A percentile compares a stretch with the other conserved stretches of the same genome.
Evolutionary conservation across 1,284 basidiomycete species (phyloP).

Genomic region (Peniophora sp.): DNA sequence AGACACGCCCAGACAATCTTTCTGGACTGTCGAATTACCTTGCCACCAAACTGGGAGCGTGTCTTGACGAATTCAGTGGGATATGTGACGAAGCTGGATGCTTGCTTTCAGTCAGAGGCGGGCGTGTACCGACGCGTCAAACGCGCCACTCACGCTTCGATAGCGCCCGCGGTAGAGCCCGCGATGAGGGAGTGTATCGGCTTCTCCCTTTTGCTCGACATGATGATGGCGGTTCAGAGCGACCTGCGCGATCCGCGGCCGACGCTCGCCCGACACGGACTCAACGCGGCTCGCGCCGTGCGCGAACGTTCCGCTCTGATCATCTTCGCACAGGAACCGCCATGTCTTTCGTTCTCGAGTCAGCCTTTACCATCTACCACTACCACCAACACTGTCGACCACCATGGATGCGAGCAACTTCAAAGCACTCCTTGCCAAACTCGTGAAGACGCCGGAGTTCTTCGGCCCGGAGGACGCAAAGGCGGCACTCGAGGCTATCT

Average conservation of each 20-base stretch:
- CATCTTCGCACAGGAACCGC: constrained; percentile 16
- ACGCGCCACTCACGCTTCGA: constrained; percentile 70
- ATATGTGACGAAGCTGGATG: constrained; percentile 68
- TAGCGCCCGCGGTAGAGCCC: constrained; percentile 88
- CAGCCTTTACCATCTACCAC: no score
- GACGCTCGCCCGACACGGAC: no score
- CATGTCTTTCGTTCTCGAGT: constrained; percentile 13
- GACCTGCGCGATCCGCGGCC: neutral
- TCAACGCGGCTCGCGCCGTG: no score
- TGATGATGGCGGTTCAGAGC: constrained; percentile 10
- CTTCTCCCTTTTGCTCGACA: constrained; percentile 59
- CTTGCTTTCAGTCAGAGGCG: constrained; percentile 25
- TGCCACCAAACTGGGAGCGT: constrained; percentile 72
- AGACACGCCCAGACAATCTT: neutral
- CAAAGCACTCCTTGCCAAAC: constrained; percentile 67
- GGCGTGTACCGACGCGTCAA: neutral
- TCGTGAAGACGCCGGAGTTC: constrained; percentile 69
- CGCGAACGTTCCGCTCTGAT: no score
- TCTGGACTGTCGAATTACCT: constrained; percentile 33
- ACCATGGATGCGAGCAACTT: constrained; percentile 36
- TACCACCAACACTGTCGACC: neutral
- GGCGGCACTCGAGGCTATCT: constrained; percentile 65
- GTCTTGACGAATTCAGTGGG: constrained; percentile 94
- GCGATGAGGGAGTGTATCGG: constrained; percentile 79
- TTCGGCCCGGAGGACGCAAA: constrained; percentile 71